phyloP scores from a whole-genome alignment of 352 stramenopile species.

The Globisporangium recalcitrans region DNA sequence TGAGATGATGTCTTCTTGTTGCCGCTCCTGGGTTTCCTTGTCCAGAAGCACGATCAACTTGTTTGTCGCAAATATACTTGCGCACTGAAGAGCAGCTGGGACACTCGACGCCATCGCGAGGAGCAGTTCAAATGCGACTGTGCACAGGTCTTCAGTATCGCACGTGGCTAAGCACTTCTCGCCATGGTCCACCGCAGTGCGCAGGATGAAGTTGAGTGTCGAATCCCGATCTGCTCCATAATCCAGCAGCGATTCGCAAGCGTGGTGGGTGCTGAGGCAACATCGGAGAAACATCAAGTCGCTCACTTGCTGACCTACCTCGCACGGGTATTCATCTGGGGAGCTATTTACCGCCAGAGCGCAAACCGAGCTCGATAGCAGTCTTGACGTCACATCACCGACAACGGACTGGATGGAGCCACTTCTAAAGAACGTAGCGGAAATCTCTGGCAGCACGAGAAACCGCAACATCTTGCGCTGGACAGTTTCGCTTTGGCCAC shows the following conservation, averaged over 20 bases:
- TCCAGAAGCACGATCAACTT: slow-evolving; percentile 1
- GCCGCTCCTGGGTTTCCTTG: background rate
- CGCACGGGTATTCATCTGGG: slow-evolving; percentile 26
- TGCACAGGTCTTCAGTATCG: slow-evolving; percentile 38
- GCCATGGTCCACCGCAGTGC: slow-evolving; percentile 23
- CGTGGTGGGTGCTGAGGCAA: slow-evolving; percentile 29
- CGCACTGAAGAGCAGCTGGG: slow-evolving; percentile 28
- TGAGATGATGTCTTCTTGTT: slow-evolving; percentile 3
- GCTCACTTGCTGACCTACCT: slow-evolving; percentile 15
- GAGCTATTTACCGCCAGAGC: slow-evolving; percentile 35
- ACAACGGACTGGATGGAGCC: slow-evolving; percentile 17
- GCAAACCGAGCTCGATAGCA: slow-evolving; percentile 22
- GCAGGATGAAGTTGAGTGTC: slow-evolving; percentile 25
- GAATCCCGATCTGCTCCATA: background rate
- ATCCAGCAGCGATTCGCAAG: slow-evolving; percentile 3
- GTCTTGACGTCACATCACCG: slow-evolving; percentile 4
- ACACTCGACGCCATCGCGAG: slow-evolving; percentile 31
- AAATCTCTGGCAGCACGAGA: slow-evolving; percentile 4
- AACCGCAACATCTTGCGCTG: slow-evolving; percentile 6
- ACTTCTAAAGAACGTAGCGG: slow-evolving; percentile 13
- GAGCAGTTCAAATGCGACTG: slow-evolving; percentile 29
- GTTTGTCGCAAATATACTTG: background rate
- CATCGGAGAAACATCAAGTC: slow-evolving; percentile 24
- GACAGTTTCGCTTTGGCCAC: background rate
- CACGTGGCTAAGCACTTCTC: slow-evolving; percentile 19